phyloP scores from a whole-genome alignment of 176 grass and related monocot genomes.

The Oryza brachyantha region DNA sequence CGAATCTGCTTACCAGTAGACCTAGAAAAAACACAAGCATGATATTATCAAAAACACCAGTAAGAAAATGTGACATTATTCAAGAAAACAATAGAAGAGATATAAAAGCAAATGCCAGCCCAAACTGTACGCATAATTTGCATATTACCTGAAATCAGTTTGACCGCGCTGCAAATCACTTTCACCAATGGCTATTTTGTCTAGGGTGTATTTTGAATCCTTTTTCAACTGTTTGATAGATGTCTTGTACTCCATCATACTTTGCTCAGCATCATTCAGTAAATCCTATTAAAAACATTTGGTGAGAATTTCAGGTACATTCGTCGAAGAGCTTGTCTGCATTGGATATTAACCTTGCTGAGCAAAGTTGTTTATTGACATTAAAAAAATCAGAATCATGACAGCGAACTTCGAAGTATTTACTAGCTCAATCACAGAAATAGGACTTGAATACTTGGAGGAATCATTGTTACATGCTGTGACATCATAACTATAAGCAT shows the following conservation, averaged over 20 bases:
- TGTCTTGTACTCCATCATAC: constrained; percentile 63
- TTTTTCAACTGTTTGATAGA: constrained; percentile 71
- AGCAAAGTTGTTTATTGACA: background rate
- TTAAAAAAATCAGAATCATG: background rate
- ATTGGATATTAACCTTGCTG: background rate
- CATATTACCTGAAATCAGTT: constrained; percentile 64
- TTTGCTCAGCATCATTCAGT: constrained; percentile 74
- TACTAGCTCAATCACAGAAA: background rate
- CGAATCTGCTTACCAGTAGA: constrained; percentile 87
- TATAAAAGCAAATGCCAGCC: background rate
- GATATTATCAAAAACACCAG: background rate
- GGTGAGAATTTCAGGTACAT: background rate
- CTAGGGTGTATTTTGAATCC: constrained; percentile 70
- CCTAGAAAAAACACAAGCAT: constrained; percentile 38
- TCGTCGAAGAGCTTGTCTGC: background rate
- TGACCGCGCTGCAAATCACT: constrained; percentile 74
- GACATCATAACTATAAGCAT: background rate
- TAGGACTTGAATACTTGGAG: background rate
- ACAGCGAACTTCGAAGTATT: background rate
- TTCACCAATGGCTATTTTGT: constrained; percentile 72
- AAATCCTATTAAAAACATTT: constrained; percentile 46
- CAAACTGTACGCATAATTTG: background rate
- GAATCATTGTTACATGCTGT: background rate
- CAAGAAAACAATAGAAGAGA: background rate
- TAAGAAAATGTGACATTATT: background rate